phyloP scores from a whole-genome alignment of 2,329 filamentous ascomycete species.

The Periconia sp. region DNA sequence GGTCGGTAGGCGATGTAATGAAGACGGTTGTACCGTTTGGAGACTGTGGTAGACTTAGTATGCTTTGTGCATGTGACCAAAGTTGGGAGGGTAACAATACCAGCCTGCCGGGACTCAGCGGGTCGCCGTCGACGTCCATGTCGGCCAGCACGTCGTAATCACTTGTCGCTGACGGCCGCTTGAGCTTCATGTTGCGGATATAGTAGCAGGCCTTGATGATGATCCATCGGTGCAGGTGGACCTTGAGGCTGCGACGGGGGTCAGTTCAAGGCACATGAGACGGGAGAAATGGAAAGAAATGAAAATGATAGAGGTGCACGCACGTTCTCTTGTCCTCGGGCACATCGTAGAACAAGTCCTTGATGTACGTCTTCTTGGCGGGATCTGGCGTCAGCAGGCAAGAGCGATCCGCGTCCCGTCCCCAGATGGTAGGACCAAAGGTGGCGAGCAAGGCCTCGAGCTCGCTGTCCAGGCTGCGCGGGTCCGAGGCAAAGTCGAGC shows the following conservation, averaged over 20 bases:
- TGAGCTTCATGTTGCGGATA: conserved; percentile 46
- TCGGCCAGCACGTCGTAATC: conserved; percentile 40
- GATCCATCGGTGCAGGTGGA: conserved; percentile 46
- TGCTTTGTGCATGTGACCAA: background rate
- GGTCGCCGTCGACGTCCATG: conserved; percentile 31
- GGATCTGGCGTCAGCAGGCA: conserved; percentile 40
- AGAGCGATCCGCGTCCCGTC: conserved; percentile 38
- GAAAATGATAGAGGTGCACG: conserved; percentile 6
- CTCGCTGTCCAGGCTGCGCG: conserved; percentile 35
- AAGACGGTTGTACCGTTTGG: conserved; percentile 37
- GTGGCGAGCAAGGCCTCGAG: conserved; percentile 39
- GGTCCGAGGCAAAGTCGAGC: conserved; percentile 45
- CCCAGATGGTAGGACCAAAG: conserved; percentile 44
- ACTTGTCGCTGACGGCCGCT: conserved; percentile 35
- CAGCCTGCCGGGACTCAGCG: conserved; percentile 18
- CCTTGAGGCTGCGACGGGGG: conserved; percentile 33
- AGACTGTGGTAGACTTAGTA: conserved; percentile 32
- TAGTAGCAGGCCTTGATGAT: conserved; percentile 49
- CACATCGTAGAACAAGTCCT: conserved; percentile 39
- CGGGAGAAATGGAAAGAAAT: conserved; percentile 2
- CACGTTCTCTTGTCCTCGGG: conserved; percentile 41
- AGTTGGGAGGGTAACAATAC: conserved; percentile 13
- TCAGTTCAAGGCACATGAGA: conserved; percentile 12
- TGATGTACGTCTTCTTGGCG: conserved; percentile 43
- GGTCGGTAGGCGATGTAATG: conserved; percentile 27